phyloP scores from a whole-genome alignment of 2,329 filamentous ascomycete species.

The Paraphoma chrysanthemicola region DNA sequence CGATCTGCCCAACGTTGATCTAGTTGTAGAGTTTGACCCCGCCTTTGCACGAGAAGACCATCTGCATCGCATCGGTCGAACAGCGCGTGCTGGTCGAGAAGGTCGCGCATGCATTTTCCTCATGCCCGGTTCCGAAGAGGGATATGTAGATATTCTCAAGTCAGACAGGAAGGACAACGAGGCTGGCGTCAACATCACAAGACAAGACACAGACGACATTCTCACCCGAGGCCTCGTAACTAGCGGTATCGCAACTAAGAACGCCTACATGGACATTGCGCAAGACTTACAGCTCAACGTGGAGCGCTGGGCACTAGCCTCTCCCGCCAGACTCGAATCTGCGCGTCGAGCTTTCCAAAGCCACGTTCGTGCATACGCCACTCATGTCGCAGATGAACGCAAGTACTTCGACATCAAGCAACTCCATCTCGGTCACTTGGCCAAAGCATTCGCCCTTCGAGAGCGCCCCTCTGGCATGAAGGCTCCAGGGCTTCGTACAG shows the following conservation, averaged over 20 bases:
- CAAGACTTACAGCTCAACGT: constrained; percentile 72
- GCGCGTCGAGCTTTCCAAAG: constrained; percentile 88
- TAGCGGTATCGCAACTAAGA: constrained; percentile 46
- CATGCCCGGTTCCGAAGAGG: constrained; percentile 88
- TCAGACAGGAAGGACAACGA: constrained; percentile 71
- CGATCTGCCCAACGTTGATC: constrained; percentile 91
- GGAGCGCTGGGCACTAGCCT: constrained; percentile 70
- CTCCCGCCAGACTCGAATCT: constrained; percentile 75
- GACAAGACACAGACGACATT: constrained; percentile 70
- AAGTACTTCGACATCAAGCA: constrained; percentile 89
- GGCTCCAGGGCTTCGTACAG: constrained; percentile 58
- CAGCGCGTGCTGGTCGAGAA: constrained; percentile 87
- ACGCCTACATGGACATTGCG: constrained; percentile 69
- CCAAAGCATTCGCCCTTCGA: constrained; percentile 89
- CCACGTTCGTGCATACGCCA: constrained; percentile 93
- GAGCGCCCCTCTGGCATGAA: constrained; percentile 85
- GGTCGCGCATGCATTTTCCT: constrained; percentile 90
- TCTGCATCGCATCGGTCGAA: constrained; percentile 91
- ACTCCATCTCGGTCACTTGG: constrained; percentile 89
- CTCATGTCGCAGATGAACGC: constrained; percentile 85
- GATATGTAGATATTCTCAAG: constrained; percentile 81
- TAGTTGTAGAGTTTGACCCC: constrained; percentile 95
- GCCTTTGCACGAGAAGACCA: constrained; percentile 94
- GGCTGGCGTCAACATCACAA: constrained; percentile 63
- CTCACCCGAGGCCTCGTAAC: constrained; percentile 68